These are phyloP conservation scores for Diversispora eburnea DNA, from an alignment of 192 early-diverging fungal genomes.

Conservation along the genomic window DNA sequence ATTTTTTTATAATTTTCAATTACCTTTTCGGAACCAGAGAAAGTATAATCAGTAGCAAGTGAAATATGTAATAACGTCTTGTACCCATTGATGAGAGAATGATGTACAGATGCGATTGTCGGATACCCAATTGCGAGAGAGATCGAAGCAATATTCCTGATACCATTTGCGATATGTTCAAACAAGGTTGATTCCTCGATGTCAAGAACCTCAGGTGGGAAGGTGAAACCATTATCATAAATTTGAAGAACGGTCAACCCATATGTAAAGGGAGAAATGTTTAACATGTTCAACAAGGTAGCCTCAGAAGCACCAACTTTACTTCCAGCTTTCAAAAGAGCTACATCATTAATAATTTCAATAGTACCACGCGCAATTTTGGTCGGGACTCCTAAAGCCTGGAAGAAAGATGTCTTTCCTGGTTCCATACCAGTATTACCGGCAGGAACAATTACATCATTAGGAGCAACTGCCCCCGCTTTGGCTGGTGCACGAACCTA, in stretches of 20 bases:
- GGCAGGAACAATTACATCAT: conserved; percentile 88
- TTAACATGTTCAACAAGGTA: conserved; percentile 97
- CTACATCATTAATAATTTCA: conserved; percentile 96
- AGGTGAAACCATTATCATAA: conserved; percentile 87
- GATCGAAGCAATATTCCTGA: conserved; percentile 73
- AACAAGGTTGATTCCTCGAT: conserved; percentile 74
- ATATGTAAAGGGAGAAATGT: conserved; percentile 99
- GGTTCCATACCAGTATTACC: conserved; percentile 99
- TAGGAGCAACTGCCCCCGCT: conserved; percentile 90
- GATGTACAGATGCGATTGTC: conserved; percentile 85
- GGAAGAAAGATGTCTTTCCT: conserved; percentile 99
- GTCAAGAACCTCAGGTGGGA: conserved; percentile 86
- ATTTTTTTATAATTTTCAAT: conserved; percentile 3
- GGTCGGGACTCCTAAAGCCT: conserved; percentile 99
- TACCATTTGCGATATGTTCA: conserved; percentile 62
- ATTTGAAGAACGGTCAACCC: conserved; percentile 92
- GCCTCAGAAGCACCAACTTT: conserved; percentile 99
- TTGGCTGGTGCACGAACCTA: conserved; percentile 82
- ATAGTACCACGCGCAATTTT: conserved; percentile 99
- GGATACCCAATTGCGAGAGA: conserved; percentile 78
- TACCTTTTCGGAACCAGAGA: conserved; percentile 80
- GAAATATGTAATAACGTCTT: conserved; percentile 94
- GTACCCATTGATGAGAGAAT: conserved; percentile 96
- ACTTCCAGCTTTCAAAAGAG: conserved; percentile 82
- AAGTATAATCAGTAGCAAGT: conserved; percentile 86